Conservation (phyloP, 2,329 filamentous ascomycete species). For the Aureobasidium vineae region DNA sequence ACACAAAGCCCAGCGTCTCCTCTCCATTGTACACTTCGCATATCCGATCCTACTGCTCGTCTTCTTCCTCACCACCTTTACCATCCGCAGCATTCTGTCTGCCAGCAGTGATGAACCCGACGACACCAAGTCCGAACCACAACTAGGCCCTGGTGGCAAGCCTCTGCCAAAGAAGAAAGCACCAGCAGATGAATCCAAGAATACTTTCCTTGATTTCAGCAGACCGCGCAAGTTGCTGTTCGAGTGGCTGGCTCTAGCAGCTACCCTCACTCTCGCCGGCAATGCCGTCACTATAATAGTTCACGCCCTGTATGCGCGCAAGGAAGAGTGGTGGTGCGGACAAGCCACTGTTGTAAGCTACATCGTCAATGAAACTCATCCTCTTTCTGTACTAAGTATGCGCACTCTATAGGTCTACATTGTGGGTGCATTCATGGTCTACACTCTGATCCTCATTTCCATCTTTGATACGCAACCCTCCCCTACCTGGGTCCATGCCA, state of each 20-base stretch:
- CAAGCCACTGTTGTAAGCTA: conserved; percentile 69
- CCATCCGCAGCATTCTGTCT: conserved; percentile 58
- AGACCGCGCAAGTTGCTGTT: conserved; percentile 69
- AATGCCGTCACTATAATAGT: conserved; percentile 71
- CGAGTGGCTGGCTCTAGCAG: conserved; percentile 67
- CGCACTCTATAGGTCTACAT: conserved; percentile 68
- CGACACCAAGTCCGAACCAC: conserved; percentile 44
- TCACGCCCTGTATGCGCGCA: conserved; percentile 66
- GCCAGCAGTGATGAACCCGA: conserved; percentile 49
- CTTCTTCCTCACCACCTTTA: conserved; percentile 63
- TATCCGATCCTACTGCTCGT: conserved; percentile 64
- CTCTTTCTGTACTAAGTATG: conserved; percentile 21
- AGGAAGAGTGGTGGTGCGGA: conserved; percentile 77
- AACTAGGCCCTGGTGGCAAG: conserved; percentile 82
- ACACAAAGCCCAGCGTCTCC: conserved; percentile 44
- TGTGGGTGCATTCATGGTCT: conserved; percentile 80
- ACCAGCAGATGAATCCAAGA: conserved; percentile 43
- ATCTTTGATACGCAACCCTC: conserved; percentile 79
- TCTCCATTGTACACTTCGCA: conserved; percentile 54
- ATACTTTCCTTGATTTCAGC: conserved; percentile 58
- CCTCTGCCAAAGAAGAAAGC: conserved; percentile 68
- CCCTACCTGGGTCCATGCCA: conserved; percentile 74
- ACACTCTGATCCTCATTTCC: conserved; percentile 80
- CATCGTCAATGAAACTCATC: not conserved
- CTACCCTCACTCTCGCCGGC: conserved; percentile 71